Base-by-base conservation (phyloP, 176 grass and related monocot genomes). In the Oryza meridionalis region DNA sequence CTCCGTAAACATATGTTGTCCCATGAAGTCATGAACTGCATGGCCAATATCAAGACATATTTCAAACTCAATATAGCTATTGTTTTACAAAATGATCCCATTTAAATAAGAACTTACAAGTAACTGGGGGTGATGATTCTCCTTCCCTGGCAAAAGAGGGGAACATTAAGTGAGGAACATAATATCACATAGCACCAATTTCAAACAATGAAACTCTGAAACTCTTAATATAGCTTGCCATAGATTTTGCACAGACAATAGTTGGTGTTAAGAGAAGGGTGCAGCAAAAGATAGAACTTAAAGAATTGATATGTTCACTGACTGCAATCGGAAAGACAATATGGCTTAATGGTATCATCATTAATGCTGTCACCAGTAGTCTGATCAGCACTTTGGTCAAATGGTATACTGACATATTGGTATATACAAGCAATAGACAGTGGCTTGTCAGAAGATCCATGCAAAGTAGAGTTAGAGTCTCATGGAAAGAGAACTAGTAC, bases 1-100 rank as follows among this genome's bases (percentile, higher is more conserved):
- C 42, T 94, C 90, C 0, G 87, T 49, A 80, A 91, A 87, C 26
- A 89, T 27, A 64, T 89, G 86, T 37, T 94, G 86, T 59, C 92
- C 81, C 84, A 89, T 89, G 24, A 91, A 84, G 90, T 94, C 92
- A 76, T 88, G 86, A 81, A 92, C 92, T 94, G 90, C 84, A 94
- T 14, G 19, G 75, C 21, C 38, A 85, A 76, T 65, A 84, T 62
- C 31, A 9, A 80, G 24, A 70, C 24, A 79, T 50, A 37, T 53
- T 84, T 45, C 26, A 77, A 84, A 49, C 66, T 70, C 32, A 66
- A 65, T 27, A 59, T n/a, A 69, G 70, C 6, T 65, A 45, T 19
- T 26, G 37, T 75, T 76, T 75, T 45, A 21, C 67, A 71, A 55
- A 22, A 11, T 80, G 6, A 40, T 79, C 38, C 17, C n/a, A 32